Evolutionary conservation across 2,329 filamentous ascomycete genomes (phyloP), one percentile per base, ranked within the genome.

Genomic region (Ophiostoma sp.): DNA sequence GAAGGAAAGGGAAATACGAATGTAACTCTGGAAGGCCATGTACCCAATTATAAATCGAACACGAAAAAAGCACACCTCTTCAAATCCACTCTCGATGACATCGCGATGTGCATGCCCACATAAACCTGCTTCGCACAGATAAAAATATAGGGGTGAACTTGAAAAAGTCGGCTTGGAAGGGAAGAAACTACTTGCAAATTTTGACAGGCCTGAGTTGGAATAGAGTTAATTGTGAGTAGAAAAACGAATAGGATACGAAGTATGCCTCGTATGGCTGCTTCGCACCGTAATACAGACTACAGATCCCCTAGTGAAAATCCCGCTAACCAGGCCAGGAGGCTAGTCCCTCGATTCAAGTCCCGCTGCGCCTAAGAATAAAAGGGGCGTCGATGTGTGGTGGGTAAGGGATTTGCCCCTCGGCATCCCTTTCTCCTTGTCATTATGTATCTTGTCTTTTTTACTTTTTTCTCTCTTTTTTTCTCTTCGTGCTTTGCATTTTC

Each of bases 211-310:
- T 58, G 27, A 38, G 55, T 60, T 60, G 27, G 55, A 60, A 60
- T 60, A 60, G 55, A 60, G 55, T 60, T 60, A 40, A 60, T 55
- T 55, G 55, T 18, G 27, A 60, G 55, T 60, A 27, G 55, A 60
- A 60, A 60, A 60, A 58, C 6, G 52, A 58, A 11, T 12, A 16
- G 45, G 11, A 14, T 49, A 49, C 45, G 11, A 5, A 14, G 45
- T 49, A 49, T 27, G 27, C 45, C 14, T n/a, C 45, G 45, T 49
- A 49, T 38, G 55, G 12, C 7, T 60, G 12, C 27, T 18, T 18
- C n/a, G 49, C 18, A 9, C 49, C n/a, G 27, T 11, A 55, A 11
- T 55, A 27, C 49, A 55, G 49, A 27, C 18, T 52, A 16, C 47
- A 55, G 49, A 55, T 55, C 49, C 5, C 49, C 18, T 42, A 27